Evolutionary conservation across 2,329 filamentous ascomycete genomes (phyloP), one percentile per base, ranked within the genome.

Genomic region (Aspergillus fischeri): DNA sequence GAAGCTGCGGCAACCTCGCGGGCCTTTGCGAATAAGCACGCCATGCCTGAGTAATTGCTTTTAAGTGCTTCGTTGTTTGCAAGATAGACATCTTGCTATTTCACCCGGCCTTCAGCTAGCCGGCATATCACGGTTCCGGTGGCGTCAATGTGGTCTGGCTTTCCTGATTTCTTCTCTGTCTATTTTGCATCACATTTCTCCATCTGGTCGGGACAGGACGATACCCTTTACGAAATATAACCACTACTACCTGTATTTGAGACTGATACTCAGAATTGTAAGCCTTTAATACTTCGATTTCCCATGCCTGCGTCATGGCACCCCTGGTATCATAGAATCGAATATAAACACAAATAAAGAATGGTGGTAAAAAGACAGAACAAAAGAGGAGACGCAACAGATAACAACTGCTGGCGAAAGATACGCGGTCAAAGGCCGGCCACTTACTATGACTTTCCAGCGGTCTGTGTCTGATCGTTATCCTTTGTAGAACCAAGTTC

Each of bases 1-100:
- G 77, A 78, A 54, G 67, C 70, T 35, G 65, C 65, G 32, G 61
- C 69, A 51, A 60, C 65, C 11, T 67, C 70, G 52, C 67, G 65
- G 24, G 63, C 55, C 52, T 14, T 64, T n/a, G 55, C 53, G 5
- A 63, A 64, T 51, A 63, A 66, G 52, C 59, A 62, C 45, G 45
- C 48, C 11, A 52, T 66, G 51, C 49, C 54, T 32, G 62, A 66
- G 48, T 65, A 49, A 60, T 27, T 25, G 24, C 38, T 52, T 28
- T 24, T 47, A 25, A 3, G 32, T 38, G 14, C 32, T 38, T 17
- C 32, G 32, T 14, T 38, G 32, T 38, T 38, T 17, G 32, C 32
- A 35, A 35, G 32, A 6, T 35, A 17, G 5, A 2, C 5, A 14
- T 35, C 14, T 35, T 35, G 32, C 32, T 35, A 17, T 35, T 35